phyloP scores from a whole-genome alignment of 768 basidiomycete genomes.

The Boletus rubropictus region DNA sequence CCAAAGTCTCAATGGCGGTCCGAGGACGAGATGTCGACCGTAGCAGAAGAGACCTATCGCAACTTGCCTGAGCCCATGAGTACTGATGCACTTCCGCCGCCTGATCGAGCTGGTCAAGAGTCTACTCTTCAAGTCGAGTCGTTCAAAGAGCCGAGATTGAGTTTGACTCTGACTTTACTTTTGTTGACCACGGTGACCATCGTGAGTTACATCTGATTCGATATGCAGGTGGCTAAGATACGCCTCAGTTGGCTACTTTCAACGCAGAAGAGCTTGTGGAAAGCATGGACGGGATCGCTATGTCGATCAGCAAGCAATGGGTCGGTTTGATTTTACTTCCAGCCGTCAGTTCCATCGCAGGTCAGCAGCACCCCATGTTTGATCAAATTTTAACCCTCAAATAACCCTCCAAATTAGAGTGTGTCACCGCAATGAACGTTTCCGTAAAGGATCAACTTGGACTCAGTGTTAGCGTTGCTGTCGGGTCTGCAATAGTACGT shows the following conservation, averaged over 20 bases:
- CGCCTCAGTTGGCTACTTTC: constrained; percentile 44
- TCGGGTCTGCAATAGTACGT: constrained; percentile 70
- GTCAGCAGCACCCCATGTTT: constrained; percentile 31
- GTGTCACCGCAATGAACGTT: constrained; percentile 85
- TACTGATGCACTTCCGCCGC: constrained; percentile 11
- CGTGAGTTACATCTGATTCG: constrained; percentile 35
- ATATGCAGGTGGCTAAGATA: constrained; percentile 1
- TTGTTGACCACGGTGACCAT: constrained; percentile 57
- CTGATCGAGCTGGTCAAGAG: constrained; percentile 10
- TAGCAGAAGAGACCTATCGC: not conserved
- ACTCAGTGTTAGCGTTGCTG: constrained; percentile 78
- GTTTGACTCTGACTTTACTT: constrained; percentile 50
- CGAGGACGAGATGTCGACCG: constrained; percentile 11
- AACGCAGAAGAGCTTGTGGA: constrained; percentile 74
- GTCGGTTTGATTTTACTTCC: constrained; percentile 85
- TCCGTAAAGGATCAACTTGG: constrained; percentile 80
- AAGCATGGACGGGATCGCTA: constrained; percentile 75
- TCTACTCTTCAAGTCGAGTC: constrained; percentile 16
- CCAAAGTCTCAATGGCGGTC: constrained; percentile 10
- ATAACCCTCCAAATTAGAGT: constrained; percentile 43
- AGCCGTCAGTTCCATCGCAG: constrained; percentile 74
- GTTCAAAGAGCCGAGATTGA: constrained; percentile 51
- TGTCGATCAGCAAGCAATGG: constrained; percentile 77
- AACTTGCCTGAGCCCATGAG: constrained; percentile 10
- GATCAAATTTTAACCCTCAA: not conserved